Evolutionary conservation across 225 moss, liverwort and hornwort species (phyloP), one percentile per base, ranked within the genome.

Genomic region (Physcomitrellopsis africana): DNA sequence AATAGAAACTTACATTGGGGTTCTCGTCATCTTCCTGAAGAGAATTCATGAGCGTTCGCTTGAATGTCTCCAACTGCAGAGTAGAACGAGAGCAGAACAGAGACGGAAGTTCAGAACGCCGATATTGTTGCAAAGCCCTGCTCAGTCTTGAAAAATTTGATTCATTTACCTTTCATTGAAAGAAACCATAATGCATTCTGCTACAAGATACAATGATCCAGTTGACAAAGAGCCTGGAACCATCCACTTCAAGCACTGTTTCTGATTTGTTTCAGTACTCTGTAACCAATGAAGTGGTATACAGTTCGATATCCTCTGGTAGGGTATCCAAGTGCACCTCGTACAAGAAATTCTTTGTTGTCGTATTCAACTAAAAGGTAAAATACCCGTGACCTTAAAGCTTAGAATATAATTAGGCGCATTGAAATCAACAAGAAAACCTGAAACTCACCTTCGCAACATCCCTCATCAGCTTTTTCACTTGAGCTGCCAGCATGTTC

Each of bases 21-120:
- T 72, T 77, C 41, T 87, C 87, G 8, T 91, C 91, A 61, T 94
- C 93, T 72, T 94, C 93, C 70, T 91, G 93, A 69, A 94, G 76
- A 43, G 93, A 94, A 72, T 94, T 91, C 93, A 94, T 89, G 7
- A 94, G 78, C 65, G 93, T 94, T 5, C 89, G 87, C 86, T 94
- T 94, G 73, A 94, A 94, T 14, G 93, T 90, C 76, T 94, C 91
- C 87, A 94, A 79, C 85, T 85, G 84, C 74, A 75, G 49, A 18
- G 68, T 60, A 54, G 12, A 61, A 70, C 23, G 23, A 67, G 23
- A 52, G 1, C 8, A 43, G 22, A 73, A 73, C 20, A 51, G 11
- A 51, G 37, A 42, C 51, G 61, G 3, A 63, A 11, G 16, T 63
- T 63, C 53, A 63, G 43, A 43, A 26, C 23, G 62, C 63, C 52